Evolutionary conservation across 2,329 filamentous ascomycete species (phyloP).

Genomic region (Triangularia verruculosa): DNA sequence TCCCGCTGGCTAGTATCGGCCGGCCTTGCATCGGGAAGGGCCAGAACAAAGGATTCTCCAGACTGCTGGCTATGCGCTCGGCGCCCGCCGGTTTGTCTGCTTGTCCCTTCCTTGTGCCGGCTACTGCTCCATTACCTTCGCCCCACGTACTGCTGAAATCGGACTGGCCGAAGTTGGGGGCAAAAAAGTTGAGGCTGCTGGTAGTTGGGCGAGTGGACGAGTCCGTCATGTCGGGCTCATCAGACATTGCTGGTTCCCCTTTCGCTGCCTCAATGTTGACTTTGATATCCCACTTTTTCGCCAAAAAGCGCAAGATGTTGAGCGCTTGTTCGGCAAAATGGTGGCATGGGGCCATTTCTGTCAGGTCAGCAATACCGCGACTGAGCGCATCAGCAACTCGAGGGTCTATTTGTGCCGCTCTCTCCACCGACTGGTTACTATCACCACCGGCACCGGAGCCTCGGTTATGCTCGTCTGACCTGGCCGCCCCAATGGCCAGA

Average conservation of each 20-base stretch:
- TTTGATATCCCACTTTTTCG: slow-evolving; percentile 57
- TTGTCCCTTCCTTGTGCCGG: not conserved
- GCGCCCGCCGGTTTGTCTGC: not conserved
- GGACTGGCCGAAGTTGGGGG: slow-evolving; percentile 46
- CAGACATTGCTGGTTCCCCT: not conserved
- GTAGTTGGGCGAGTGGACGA: slow-evolving; percentile 41
- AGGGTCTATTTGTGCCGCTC: slow-evolving; percentile 38
- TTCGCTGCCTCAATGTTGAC: slow-evolving; percentile 40
- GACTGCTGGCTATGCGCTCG: slow-evolving; percentile 33
- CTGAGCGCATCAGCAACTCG: slow-evolving; percentile 45
- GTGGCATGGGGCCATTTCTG: slow-evolving; percentile 60
- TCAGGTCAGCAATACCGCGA: slow-evolving; percentile 55
- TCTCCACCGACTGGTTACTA: slow-evolving; percentile 21
- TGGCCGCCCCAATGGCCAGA: slow-evolving; percentile 49
- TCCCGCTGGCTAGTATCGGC: slow-evolving; percentile 49
- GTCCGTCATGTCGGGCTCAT: not conserved
- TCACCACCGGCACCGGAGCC: not conserved
- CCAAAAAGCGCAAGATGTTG: slow-evolving; percentile 57
- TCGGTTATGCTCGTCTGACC: slow-evolving; percentile 22
- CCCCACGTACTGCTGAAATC: slow-evolving; percentile 52
- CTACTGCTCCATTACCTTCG: slow-evolving; percentile 16
- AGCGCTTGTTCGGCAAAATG: slow-evolving; percentile 60
- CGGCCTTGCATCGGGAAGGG: slow-evolving; percentile 59
- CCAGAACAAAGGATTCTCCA: slow-evolving; percentile 58
- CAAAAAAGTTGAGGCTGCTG: slow-evolving; percentile 56